Base-by-base conservation (phyloP, 352 stramenopile species). In the Pythium phragmitis region DNA sequence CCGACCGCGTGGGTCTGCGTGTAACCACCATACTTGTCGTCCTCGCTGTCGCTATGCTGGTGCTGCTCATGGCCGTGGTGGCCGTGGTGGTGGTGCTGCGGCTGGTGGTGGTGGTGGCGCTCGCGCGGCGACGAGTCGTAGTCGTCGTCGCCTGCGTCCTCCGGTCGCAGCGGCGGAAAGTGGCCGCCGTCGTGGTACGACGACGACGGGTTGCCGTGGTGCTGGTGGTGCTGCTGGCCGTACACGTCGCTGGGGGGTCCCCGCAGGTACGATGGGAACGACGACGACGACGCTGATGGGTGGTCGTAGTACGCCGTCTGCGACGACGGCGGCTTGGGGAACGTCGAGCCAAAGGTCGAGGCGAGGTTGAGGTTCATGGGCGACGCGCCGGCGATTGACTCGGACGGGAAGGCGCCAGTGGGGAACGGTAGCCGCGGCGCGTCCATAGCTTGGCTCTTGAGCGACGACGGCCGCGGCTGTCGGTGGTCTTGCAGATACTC, bases 361-460 rank as follows among this genome's bases (percentile, higher is more conserved):
- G 12, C 53, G 55, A 64, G 67, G 67, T 36, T 71, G 7, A 65
- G 48, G 60, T 59, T 69, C 59, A 46, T 67, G 6, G 68, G 63
- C 26, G 65, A 67, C 14, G 65, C 57, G 14, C 52, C 43, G 19
- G 56, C 48, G 37, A 74, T 71, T 26, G 68, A 71, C 58, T 87
- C 80, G 26, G 76, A 86, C 34, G 80, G 80, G 63, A 89, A 87
- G 1, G 80, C 69, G 26, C 75, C 72, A 19, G 80, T 89, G 9
- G 76, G 80, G 65, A 88, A 88, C 21, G 79, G 76, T 19, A 89
- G 64, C 9, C 76, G 67, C 14, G 77, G 74, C 0, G 71, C 26
- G 42, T 56, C 48, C 28, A 57, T 23, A 2, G 36, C 16, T 2
- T 65, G 47, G 58, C 21, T 51, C 49, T 65, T 57, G 16, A 54